Evolutionary conservation across 1,139 yeast genomes (phyloP), one percentile per base, ranked within the genome.

Genomic region (Zygosaccharomyces sapae): DNA sequence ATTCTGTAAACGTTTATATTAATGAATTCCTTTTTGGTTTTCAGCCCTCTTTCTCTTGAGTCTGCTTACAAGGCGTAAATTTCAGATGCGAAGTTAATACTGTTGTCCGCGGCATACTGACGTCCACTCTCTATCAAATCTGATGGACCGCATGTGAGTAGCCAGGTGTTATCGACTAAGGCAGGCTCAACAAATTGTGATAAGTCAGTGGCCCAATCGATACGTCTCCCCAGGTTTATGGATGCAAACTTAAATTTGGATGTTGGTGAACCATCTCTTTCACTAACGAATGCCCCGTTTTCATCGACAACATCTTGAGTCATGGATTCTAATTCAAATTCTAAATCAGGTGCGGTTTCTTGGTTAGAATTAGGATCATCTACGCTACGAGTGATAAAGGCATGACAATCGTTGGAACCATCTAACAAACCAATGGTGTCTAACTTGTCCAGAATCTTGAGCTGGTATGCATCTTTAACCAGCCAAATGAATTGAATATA

Each of bases 401-500:
- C 41, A 38, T 52, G 51, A 30, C 49, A 45, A 18, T 47, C 51
- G 19, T 45, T 45, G 20, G 39, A 37, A n/a, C 45, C 47, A 27
- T 44, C 47, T 5, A 49, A 34, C 4, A 43, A 16, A 19, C 37
- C 31, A 7, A 45, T 18, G 8, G 33, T 27, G 13, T 41, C 41
- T 10, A 44, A 37, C 18, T 48, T 40, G 37, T 53, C 49, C 22
- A 56, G 30, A 25, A 56, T 45, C 33, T 53, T 47, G 20, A 55
- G 38, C 33, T 59, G 61, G 6, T 49, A 38, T 10, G 48, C 44
- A 33, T 55, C 51, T 33, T 53, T 57, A 6, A 62, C 53, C 35
- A 62, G 45, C 69, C 69, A 65, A 9, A 61, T 46, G 8, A 63
- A 38, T 38, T 54, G 55, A 5, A 63, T 29, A 34, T 50, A 54